Conservation (phyloP, 331 rosid genomes). For the Ulmus americana region DNA sequence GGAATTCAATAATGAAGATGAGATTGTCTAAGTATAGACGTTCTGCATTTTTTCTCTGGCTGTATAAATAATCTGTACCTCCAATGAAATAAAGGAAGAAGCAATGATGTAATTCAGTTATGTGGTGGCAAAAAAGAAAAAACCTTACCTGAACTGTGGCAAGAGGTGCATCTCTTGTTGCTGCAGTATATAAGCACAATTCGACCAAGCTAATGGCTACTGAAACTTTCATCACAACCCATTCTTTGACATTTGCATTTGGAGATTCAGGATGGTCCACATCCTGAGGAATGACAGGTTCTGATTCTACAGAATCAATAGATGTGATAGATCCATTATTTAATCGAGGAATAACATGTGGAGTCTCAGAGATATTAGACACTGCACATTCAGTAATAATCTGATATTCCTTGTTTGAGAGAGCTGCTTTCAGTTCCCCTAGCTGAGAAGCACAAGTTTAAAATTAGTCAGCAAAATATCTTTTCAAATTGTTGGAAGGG, state of each 20-base stretch:
- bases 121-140: not conserved
- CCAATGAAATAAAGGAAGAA: not conserved
- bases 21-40: not conserved
- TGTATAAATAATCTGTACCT: not conserved
- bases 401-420: slow-evolving; percentile 83
- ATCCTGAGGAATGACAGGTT: slow-evolving; percentile 30
- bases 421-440: slow-evolving; percentile 74
- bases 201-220: slow-evolving; percentile 65
- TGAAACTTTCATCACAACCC: slow-evolving; percentile 48
- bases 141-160: slow-evolving; percentile 82
- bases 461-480: not conserved
- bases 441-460: slow-evolving; percentile 46
- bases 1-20: not conserved
- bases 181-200: slow-evolving; percentile 66
- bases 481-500: not conserved
- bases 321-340: slow-evolving; percentile 34
- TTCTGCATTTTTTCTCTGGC: not conserved
- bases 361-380: slow-evolving; percentile 85
- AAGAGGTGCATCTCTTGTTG: slow-evolving; percentile 65
- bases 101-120: not conserved
- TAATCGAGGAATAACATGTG: slow-evolving; percentile 52
- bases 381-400: slow-evolving; percentile 84
- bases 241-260: slow-evolving; percentile 36
- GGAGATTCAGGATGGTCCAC: slow-evolving; percentile 36
- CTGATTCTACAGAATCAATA: slow-evolving; percentile 30